Conservation (phyloP, 768 basidiomycete species). For the Rhodotorula toruloides region DNA sequence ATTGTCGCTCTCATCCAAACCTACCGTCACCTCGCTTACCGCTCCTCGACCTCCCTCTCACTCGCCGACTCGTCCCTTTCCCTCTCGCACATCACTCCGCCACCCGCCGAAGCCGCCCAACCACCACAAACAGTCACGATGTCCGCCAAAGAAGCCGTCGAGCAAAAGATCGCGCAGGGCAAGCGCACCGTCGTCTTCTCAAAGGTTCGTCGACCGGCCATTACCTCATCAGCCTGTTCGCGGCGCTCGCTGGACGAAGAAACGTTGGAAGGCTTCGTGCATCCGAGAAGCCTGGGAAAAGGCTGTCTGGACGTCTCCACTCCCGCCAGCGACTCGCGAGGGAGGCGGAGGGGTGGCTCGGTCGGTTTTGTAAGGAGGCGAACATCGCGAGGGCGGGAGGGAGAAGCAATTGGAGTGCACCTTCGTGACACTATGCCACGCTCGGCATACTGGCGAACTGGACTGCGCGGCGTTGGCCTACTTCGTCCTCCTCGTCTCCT, state of each 20-base stretch:
- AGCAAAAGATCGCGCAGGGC: constrained; percentile 1
- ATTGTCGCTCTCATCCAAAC: constrained; percentile 3
- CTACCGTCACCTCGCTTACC: background rate
- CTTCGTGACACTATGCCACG: too few species aligned
- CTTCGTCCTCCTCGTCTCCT: background rate
- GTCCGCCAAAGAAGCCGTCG: constrained; percentile 17
- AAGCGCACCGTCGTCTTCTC: constrained; percentile 27
- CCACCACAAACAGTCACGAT: constrained; percentile 2
- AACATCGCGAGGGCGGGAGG: too few species aligned
- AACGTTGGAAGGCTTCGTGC: too few species aligned
- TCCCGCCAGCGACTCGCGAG: too few species aligned
- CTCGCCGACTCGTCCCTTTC: background rate
- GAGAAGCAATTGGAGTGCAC: too few species aligned
- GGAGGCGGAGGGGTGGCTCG: too few species aligned
- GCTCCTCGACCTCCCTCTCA: background rate
- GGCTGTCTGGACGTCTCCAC: too few species aligned
- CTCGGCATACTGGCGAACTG: too few species aligned
- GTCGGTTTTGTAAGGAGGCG: too few species aligned
- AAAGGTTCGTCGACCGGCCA: constrained; percentile 2
- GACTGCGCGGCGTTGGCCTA: too few species aligned
- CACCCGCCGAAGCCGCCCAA: background rate
- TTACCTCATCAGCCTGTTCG: constrained; percentile 5
- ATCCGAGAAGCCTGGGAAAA: background rate
- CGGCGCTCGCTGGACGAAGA: background rate
- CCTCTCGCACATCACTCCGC: background rate